phyloP scores from a whole-genome alignment of 2,329 filamentous ascomycete species.

The Pezicula radicicola region DNA sequence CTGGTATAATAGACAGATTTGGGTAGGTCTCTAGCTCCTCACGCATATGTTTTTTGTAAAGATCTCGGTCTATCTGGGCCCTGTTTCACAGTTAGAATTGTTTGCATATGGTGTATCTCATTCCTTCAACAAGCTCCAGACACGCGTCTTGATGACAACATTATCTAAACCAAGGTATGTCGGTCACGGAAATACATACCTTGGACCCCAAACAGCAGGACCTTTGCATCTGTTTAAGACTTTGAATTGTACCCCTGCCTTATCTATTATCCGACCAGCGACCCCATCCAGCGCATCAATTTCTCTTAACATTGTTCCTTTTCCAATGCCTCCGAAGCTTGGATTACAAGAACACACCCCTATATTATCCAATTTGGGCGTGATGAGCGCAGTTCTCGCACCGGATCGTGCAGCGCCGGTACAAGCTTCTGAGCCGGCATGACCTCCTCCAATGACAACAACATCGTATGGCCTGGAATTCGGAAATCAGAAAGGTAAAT shows the following conservation, averaged over 20 bases:
- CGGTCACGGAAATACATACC: not conserved
- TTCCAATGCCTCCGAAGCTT: constrained; percentile 97
- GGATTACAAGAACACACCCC: constrained; percentile 97
- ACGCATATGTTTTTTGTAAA: constrained; percentile 90
- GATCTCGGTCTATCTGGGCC: constrained; percentile 91
- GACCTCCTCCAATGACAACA: constrained; percentile 90
- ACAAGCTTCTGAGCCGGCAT: constrained; percentile 92
- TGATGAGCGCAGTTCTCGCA: constrained; percentile 85
- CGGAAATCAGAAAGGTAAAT: not conserved
- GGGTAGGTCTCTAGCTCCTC: constrained; percentile 77
- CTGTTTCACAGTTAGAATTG: constrained; percentile 26
- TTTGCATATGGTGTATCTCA: not conserved
- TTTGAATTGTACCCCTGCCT: constrained; percentile 91
- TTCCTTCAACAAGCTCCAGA: not conserved
- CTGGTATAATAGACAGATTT: constrained; percentile 77
- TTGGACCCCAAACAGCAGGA: constrained; percentile 81
- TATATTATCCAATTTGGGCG: constrained; percentile 82
- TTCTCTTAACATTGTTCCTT: constrained; percentile 93
- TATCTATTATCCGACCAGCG: constrained; percentile 84
- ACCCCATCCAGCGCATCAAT: constrained; percentile 93
- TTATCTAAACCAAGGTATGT: too few relatives aligned
- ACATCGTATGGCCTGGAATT: constrained; percentile 66
- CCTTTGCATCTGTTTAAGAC: constrained; percentile 87
- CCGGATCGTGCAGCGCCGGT: constrained; percentile 86
- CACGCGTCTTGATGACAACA: too few relatives aligned